A percentile compares a stretch with the other conserved stretches of the same genome.
phyloP scores from a whole-genome alignment of 306 rosid species.

The Cucumis melo region DNA sequence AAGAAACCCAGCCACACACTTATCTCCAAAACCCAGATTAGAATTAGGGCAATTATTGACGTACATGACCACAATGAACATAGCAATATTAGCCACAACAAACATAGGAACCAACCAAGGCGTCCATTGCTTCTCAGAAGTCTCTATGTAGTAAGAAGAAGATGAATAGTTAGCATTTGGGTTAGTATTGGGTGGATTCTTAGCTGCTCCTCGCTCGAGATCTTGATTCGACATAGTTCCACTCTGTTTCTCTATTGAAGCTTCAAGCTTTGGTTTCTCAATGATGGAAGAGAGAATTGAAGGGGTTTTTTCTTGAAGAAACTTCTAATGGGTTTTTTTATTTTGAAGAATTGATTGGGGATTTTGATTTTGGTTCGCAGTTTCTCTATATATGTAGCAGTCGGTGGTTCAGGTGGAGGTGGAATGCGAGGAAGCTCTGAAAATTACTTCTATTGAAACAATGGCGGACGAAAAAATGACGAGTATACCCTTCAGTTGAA shows the following conservation, averaged over 20 bases:
- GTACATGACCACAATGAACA: conserved; percentile 27
- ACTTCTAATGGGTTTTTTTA: background rate
- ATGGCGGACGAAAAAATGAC: background rate
- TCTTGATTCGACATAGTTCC: conserved; percentile 23
- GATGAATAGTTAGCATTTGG: background rate
- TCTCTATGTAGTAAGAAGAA: conserved; percentile 19
- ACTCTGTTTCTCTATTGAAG: background rate
- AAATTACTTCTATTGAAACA: background rate
- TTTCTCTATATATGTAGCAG: background rate
- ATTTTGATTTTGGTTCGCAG: background rate
- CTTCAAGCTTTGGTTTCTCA: background rate
- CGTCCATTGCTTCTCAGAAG: conserved; percentile 31
- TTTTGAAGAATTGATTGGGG: background rate
- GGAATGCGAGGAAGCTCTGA: background rate
- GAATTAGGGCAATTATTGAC: conserved; percentile 27
- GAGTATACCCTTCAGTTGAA: background rate
- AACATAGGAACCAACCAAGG: conserved; percentile 39
- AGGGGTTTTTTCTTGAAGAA: background rate
- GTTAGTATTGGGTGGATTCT: conserved; percentile 8
- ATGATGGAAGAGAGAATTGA: background rate
- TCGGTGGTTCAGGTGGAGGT: background rate
- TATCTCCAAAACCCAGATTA: conserved; percentile 13
- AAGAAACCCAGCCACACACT: conserved; percentile 27
- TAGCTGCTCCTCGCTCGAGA: conserved; percentile 31
- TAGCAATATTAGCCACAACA: conserved; percentile 27